Percentiles rank a stretch among this genome's conserved stretches.
phyloP scores from a whole-genome alignment of 345 rosid genomes.

The Excoecaria cochinchinensis region DNA sequence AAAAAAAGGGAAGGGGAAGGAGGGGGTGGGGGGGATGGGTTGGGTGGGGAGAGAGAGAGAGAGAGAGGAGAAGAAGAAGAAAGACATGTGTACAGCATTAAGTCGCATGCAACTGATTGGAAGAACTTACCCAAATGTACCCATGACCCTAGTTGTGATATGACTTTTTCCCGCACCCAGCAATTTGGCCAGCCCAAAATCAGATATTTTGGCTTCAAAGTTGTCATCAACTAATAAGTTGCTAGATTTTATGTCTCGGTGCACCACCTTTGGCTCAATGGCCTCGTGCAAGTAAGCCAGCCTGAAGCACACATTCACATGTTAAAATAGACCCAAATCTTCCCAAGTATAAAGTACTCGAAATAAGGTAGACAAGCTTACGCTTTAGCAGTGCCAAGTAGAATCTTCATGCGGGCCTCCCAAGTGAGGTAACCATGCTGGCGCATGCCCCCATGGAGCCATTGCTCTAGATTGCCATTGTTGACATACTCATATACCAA shows the following conservation, averaged over 20 bases:
- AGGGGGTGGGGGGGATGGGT: too few species aligned
- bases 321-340: constrained; percentile 12
- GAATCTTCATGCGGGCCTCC: constrained; percentile 87
- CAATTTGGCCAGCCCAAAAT: constrained; percentile 91
- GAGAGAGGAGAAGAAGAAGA: too few species aligned
- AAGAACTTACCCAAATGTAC: constrained; percentile 86
- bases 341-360: constrained; percentile 3
- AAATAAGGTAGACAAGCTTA: constrained; percentile 33
- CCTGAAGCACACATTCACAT: constrained; percentile 37
- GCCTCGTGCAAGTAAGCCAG: constrained; percentile 94
- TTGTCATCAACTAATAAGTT: constrained; percentile 81
- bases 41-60: too few species aligned
- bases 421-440: constrained; percentile 80
- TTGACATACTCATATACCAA: constrained; percentile 86
- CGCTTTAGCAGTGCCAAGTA: constrained; percentile 95
- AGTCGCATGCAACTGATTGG: constrained; percentile 7
- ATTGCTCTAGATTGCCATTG: constrained; percentile 94
- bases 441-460: constrained; percentile 86
- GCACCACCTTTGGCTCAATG: constrained; percentile 98
- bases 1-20: neutral
- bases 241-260: constrained; percentile 95
- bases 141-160: constrained; percentile 95
- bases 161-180: constrained; percentile 87
- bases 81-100: neutral
- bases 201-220: constrained; percentile 89